Percentiles rank a stretch among this genome's conserved stretches.
phyloP scores from a whole-genome alignment of 331 rosid genomes.

The Cydonia oblonga region DNA sequence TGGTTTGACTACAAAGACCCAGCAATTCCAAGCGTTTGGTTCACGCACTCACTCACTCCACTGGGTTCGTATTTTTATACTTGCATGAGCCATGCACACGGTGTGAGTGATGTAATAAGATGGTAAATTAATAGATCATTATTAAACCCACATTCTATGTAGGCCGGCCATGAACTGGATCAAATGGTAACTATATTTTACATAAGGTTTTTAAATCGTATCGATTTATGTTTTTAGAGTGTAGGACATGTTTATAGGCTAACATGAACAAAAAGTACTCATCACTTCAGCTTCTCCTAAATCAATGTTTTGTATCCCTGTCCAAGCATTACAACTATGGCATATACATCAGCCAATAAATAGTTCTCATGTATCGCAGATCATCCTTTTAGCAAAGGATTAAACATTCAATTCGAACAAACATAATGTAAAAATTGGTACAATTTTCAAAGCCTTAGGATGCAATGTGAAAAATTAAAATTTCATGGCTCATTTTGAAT shows the following conservation, averaged over 20 bases:
- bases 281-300: neutral
- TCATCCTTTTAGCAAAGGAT: no score
- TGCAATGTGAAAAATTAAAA: no score
- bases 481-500: no score
- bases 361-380: neutral
- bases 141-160: neutral
- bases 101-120: neutral
- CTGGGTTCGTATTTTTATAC: neutral
- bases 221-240: neutral
- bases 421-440: no score
- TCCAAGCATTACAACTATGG: neutral
- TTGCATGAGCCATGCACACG: constrained; percentile 8
- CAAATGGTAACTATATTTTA: neutral
- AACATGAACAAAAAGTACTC: no score
- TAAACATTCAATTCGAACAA: no score
- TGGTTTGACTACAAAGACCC: constrained; percentile 7
- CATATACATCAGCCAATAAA: neutral
- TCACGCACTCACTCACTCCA: neutral
- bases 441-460: no score
- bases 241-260: neutral
- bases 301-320: neutral
- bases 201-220: neutral
- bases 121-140: neutral
- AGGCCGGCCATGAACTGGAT: neutral
- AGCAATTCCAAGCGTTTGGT: neutral